Conservation (phyloP, 768 basidiomycete genomes). For the Coprinellus micaceus region DNA sequence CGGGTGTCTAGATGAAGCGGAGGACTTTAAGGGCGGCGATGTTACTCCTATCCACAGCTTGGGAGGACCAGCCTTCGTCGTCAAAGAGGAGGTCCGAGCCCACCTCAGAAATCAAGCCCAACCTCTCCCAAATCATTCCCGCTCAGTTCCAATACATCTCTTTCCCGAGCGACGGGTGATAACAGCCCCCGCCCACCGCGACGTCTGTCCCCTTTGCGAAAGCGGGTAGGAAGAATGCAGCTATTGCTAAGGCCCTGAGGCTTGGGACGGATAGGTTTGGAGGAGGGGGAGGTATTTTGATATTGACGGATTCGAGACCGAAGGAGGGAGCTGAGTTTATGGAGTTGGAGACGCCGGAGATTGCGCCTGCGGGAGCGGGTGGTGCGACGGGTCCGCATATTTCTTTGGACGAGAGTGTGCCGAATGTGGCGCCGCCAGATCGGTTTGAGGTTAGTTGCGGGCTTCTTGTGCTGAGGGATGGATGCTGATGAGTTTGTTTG, state of each 20-base stretch:
- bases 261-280: conserved; percentile 56
- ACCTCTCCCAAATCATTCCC: conserved; percentile 91
- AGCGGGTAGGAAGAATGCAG: conserved; percentile 20
- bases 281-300: conserved; percentile 84
- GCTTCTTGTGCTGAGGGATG: conserved; percentile 10
- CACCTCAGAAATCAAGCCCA: conserved; percentile 67
- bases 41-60: conserved; percentile 55
- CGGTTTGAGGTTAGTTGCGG: conserved; percentile 70
- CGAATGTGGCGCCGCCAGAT: conserved; percentile 73
- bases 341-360: conserved; percentile 42
- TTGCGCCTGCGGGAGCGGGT: conserved; percentile 20
- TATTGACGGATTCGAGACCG: conserved; percentile 72
- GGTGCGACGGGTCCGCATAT: conserved; percentile 52
- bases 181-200: conserved; percentile 84
- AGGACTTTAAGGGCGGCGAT: conserved; percentile 48
- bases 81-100: conserved; percentile 70
- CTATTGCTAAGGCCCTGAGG: conserved; percentile 22
- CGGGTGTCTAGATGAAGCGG: conserved; percentile 78
- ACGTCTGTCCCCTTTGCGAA: conserved; percentile 43
- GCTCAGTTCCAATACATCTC: conserved; percentile 81
- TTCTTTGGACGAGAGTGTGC: conserved; percentile 63
- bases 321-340: conserved; percentile 75
- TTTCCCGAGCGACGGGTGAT: conserved; percentile 77
- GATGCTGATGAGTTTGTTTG: conserved; percentile 4
- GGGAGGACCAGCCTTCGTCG: conserved; percentile 34